Base-by-base conservation (phyloP, 345 rosid species). In the Excoecaria cochinchinensis region DNA sequence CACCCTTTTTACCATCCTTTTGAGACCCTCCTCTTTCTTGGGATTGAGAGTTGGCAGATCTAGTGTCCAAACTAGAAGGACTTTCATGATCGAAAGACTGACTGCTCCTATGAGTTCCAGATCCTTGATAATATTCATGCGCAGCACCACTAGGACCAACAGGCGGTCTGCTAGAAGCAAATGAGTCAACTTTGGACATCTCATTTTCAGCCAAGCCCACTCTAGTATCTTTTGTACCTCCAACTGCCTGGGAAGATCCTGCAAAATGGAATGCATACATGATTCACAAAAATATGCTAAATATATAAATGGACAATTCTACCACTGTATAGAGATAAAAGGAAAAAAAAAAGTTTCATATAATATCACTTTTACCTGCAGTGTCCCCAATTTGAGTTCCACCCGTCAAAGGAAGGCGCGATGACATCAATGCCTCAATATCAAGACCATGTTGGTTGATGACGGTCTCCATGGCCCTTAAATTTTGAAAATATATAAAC, bases 391-490 rank as follows among this genome's bases (percentile, higher is more conserved):
- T 82, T 82, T 87, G 97, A 84, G 85, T 67, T 64, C 92, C 95
- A 80, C 90, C 84, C 24, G 93, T 73, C 50, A 83, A 69, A 64
- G 97, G 91, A 86, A 87, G 87, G 61, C 92, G 89, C 5, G 97
- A 84, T 67, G 97, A 81, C 85, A 81, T 91, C 85, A 95, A 82
- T 76, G 94, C 90, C 78, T 95, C 99, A 75, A 91, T 85, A 87
- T 96, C 98, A 81, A 96, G 91, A 76, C 97, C 93, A 69, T 96
- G 86, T 73, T 86, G 97, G 84, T 77, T 96, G 71, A 93, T 89
- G 51, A 96, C 98, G 78, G 99, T 96, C 86, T 93, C 99, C 99
- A 96, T 96, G 66, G 99, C 99, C 93, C 99, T 90, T 76, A 7
- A 39, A 46, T 55, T 31, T 31, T 60, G 75, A 58, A 66, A 70